Conservation (phyloP, 139 green algal genomes). For the Closterium sp. region DNA sequence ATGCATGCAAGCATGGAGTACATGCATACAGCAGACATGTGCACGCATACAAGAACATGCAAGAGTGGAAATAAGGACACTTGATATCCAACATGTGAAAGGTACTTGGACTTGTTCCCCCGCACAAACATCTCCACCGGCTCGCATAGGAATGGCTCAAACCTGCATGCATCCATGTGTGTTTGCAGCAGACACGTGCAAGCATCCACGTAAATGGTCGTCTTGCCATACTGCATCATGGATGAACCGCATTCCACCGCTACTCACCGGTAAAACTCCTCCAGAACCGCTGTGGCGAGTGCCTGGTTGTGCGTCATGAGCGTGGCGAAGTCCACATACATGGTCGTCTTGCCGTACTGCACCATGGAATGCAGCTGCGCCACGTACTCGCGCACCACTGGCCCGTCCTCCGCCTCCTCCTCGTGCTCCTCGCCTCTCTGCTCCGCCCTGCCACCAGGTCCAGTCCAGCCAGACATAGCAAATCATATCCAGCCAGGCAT, state of each 20-base stretch:
- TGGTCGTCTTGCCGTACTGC: constrained; percentile 58
- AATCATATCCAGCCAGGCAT: no score
- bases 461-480: background rate
- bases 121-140: constrained; percentile 74
- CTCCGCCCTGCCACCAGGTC: background rate
- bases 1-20: no score
- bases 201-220: constrained; percentile 68
- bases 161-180: constrained; percentile 24
- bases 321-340: constrained; percentile 80
- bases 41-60: no score
- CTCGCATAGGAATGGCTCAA: constrained; percentile 74
- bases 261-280: background rate
- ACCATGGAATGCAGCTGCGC: constrained; percentile 54
- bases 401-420: background rate
- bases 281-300: constrained; percentile 57
- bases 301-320: constrained; percentile 67
- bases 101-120: no score
- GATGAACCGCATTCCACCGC: background rate
- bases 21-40: no score
- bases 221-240: constrained; percentile 29
- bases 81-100: no score
- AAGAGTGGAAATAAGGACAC: no score
- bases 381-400: constrained; percentile 43
- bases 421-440: background rate
- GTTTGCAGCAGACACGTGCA: no score